A percentile compares a stretch with the other conserved stretches of the same genome.
Conservation (phyloP, 257 asterid species). For the Plantago ovata region DNA sequence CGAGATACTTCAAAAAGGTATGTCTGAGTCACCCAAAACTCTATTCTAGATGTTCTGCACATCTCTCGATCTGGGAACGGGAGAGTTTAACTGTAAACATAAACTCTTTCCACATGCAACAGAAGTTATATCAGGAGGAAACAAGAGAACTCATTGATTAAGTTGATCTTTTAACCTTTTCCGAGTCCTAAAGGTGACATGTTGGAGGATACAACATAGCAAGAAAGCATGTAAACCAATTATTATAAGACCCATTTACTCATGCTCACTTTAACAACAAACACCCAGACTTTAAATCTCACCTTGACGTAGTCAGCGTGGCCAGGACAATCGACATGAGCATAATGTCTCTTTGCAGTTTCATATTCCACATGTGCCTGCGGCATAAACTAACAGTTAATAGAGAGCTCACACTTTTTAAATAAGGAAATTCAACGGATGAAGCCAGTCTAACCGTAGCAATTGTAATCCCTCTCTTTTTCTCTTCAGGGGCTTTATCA, state of each 20-base stretch:
- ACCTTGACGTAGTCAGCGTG: conserved; percentile 97
- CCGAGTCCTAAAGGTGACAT: not conserved
- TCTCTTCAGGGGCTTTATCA: conserved; percentile 98
- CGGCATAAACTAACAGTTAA: conserved; percentile 26
- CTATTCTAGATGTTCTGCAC: no score
- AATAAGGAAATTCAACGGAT: not conserved
- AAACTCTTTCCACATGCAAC: not conserved
- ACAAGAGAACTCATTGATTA: no score
- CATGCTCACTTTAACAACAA: not conserved
- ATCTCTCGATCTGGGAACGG: no score
- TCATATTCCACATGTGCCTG: conserved; percentile 98
- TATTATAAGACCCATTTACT: not conserved
- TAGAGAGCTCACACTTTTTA: not conserved
- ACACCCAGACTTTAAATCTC: conserved; percentile 21
- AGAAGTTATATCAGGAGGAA: not conserved
- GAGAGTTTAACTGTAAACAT: no score
- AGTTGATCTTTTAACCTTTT: no score
- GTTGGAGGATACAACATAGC: not conserved
- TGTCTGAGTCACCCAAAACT: not conserved
- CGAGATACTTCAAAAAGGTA: not conserved
- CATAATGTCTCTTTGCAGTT: conserved; percentile 87
- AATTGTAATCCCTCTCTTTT: conserved; percentile 92
- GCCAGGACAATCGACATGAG: conserved; percentile 98
- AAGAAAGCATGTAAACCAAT: not conserved
- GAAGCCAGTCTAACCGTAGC: conserved; percentile 51